These are phyloP conservation scores for Lodderomyces elongisporus DNA, from an alignment of 1,139 yeast genomes.

Conservation along the genomic window DNA sequence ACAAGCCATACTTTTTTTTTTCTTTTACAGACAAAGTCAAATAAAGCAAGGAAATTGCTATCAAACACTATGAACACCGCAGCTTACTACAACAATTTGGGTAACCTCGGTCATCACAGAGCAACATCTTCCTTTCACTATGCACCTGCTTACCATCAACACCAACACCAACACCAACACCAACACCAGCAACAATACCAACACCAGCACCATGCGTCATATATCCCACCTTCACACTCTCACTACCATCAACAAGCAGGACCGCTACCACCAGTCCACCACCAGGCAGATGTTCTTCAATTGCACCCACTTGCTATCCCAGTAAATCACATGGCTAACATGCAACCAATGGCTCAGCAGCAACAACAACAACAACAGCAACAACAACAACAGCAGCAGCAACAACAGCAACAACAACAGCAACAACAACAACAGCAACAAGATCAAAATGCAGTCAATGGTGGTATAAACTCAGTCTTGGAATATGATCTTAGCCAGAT, in stretches of 20 bases:
- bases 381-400: constrained; percentile 11
- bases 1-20: too few relatives aligned
- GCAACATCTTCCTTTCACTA: constrained; percentile 22
- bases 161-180: constrained; percentile 11
- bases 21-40: too few relatives aligned
- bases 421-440: constrained; percentile 1
- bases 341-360: constrained; percentile 1
- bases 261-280: constrained; percentile 5
- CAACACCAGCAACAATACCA: too few relatives aligned
- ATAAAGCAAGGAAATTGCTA: too few relatives aligned
- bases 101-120: constrained; percentile 38
- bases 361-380: too few relatives aligned
- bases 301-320: constrained; percentile 1
- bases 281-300: not conserved
- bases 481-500: constrained; percentile 75
- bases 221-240: constrained; percentile 14
- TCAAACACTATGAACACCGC: not conserved
- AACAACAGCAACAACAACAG: constrained; percentile 10
- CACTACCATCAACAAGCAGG: constrained; percentile 10
- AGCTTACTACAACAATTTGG: constrained; percentile 23
- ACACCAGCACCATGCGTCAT: too few relatives aligned
- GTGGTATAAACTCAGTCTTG: constrained; percentile 73
- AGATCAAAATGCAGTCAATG: constrained; percentile 34
- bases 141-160: constrained; percentile 16
- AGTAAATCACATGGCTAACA: not conserved